A percentile compares a stretch with the other conserved stretches of the same genome.
Conservation (phyloP, 257 asterid species). For the Apocynum venetum region DNA sequence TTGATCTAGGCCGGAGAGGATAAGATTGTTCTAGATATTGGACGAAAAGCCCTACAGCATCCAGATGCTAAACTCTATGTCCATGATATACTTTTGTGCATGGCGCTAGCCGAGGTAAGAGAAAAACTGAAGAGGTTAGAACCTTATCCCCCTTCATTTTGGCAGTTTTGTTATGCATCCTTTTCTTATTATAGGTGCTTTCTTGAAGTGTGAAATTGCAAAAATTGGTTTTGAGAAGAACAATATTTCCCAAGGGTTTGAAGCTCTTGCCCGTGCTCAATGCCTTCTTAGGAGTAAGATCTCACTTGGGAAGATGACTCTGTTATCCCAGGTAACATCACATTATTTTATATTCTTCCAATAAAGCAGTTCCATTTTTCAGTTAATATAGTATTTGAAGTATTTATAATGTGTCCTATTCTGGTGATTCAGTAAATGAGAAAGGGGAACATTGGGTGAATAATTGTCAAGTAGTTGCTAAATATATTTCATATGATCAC, state of each 20-base stretch:
- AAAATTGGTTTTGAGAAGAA: slow-evolving; percentile 85
- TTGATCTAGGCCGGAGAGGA: slow-evolving; percentile 86
- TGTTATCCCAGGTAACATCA: slow-evolving; percentile 73
- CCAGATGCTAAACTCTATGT: slow-evolving; percentile 72
- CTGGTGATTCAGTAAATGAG: not conserved
- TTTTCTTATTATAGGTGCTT: slow-evolving; percentile 69
- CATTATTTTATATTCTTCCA: not conserved
- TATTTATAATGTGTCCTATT: not conserved
- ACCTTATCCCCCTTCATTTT: slow-evolving; percentile 28
- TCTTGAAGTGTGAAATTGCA: slow-evolving; percentile 98
- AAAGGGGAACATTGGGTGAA: not conserved
- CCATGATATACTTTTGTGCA: slow-evolving; percentile 85
- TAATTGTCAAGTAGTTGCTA: not conserved
- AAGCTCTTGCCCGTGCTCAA: slow-evolving; percentile 99
- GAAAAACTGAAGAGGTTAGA: slow-evolving; percentile 42
- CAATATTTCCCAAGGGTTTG: slow-evolving; percentile 91
- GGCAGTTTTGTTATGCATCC: slow-evolving; percentile 59
- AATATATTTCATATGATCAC: not conserved
- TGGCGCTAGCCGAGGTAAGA: slow-evolving; percentile 99
- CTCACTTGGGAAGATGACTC: slow-evolving; percentile 81
- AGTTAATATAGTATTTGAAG: not conserved
- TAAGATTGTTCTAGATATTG: slow-evolving; percentile 87
- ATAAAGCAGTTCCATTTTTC: not conserved
- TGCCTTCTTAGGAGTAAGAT: slow-evolving; percentile 79
- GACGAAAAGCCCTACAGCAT: slow-evolving; percentile 72